These are phyloP conservation scores for Conidiobolus incongruus DNA, from an alignment of 371 early-diverging fungal species.

Conservation along the genomic window DNA sequence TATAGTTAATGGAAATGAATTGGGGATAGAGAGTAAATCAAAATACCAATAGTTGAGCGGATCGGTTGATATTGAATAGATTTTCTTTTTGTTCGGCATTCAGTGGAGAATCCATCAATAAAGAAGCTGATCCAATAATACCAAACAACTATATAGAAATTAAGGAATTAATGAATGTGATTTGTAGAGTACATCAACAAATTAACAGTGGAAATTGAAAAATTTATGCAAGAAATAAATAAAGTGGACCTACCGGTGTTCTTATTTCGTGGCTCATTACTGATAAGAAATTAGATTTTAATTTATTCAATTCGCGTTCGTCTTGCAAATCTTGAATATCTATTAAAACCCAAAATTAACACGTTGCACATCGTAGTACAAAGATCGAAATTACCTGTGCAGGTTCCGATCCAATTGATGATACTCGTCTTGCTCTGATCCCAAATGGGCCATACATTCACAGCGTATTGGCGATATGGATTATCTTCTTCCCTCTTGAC, in stretches of 20 bases:
- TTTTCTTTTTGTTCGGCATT: background rate
- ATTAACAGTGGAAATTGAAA: too few relatives aligned
- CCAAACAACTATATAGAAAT: background rate
- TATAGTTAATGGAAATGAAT: background rate
- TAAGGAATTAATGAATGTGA: background rate
- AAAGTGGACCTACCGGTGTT: too few relatives aligned
- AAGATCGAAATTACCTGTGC: too few relatives aligned
- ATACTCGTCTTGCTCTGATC: too few relatives aligned
- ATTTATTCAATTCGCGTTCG: constrained; percentile 1
- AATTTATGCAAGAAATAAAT: too few relatives aligned
- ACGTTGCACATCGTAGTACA: too few relatives aligned
- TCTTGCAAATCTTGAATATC: constrained; percentile 4
- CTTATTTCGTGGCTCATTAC: constrained; percentile 4
- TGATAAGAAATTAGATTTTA: constrained; percentile 4
- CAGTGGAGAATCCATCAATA: background rate
- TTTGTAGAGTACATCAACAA: too few relatives aligned
- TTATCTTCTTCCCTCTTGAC: too few relatives aligned
- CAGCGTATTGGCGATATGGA: too few relatives aligned
- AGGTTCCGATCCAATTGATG: too few relatives aligned
- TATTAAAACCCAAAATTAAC: background rate
- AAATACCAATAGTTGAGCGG: background rate
- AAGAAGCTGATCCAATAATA: background rate
- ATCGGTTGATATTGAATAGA: background rate
- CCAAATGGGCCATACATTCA: too few relatives aligned
- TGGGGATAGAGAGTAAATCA: background rate